Conservation (phyloP, 768 basidiomycete genomes). For the Naganishia vishniacii region DNA sequence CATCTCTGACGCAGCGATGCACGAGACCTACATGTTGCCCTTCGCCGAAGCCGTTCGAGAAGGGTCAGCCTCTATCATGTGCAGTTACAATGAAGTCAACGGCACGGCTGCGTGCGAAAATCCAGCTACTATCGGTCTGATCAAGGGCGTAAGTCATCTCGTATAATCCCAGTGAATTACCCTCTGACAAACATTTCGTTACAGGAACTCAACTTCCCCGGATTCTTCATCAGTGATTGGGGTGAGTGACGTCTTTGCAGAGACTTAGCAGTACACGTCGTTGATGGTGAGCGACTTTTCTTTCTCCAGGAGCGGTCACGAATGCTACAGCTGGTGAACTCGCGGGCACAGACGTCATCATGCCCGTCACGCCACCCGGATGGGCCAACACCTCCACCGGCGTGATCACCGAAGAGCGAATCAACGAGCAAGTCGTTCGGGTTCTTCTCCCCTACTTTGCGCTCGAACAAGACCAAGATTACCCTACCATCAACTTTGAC, state of each 20-base stretch:
- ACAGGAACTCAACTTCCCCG: slow-evolving; percentile 16
- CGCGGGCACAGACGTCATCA: slow-evolving; percentile 9
- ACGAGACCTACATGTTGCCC: slow-evolving; percentile 20
- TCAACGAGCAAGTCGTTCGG: slow-evolving; percentile 13
- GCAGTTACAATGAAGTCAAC: slow-evolving; percentile 20
- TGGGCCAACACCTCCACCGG: slow-evolving; percentile 4
- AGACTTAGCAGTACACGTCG: too few relatives aligned
- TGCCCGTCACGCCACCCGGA: background rate
- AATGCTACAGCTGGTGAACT: slow-evolving; percentile 15
- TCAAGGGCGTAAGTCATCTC: background rate
- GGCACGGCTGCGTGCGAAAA: slow-evolving; percentile 12
- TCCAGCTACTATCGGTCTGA: background rate
- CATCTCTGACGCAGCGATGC: slow-evolving; percentile 12
- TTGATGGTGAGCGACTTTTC: background rate
- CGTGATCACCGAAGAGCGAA: slow-evolving; percentile 1
- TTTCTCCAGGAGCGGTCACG: slow-evolving; percentile 9
- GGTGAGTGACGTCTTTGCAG: background rate
- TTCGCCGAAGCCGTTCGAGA: slow-evolving; percentile 17
- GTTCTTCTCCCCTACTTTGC: slow-evolving; percentile 51
- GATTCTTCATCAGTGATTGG: slow-evolving; percentile 19
- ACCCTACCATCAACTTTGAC: slow-evolving; percentile 63
- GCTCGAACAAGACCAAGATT: slow-evolving; percentile 55
- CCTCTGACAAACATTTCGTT: background rate
- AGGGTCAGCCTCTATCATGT: slow-evolving; percentile 16
- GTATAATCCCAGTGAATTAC: background rate